Evolutionary conservation across 176 grass and related monocot genomes (phyloP).

Genomic region (Poa pratensis): DNA sequence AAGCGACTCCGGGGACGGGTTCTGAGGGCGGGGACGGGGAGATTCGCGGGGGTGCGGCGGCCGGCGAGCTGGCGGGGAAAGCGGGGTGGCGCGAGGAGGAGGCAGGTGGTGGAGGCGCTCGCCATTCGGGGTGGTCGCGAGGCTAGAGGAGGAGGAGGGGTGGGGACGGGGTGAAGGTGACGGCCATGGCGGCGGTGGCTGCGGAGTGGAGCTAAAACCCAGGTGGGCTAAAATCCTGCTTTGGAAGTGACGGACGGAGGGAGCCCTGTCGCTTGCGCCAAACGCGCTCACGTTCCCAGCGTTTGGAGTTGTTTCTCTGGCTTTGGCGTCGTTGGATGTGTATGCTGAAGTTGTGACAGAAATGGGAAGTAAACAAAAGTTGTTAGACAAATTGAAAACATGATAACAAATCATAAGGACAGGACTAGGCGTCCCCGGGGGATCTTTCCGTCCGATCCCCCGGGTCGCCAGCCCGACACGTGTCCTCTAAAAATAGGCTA

Average conservation of each 20-base stretch:
- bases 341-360: too few species aligned
- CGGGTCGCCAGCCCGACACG: too few species aligned
- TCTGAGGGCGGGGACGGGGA: background rate
- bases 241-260: background rate
- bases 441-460: too few species aligned
- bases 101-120: background rate
- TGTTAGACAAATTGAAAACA: background rate
- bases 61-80: conserved; percentile 33
- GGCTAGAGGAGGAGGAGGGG: conserved; percentile 6
- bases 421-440: too few species aligned
- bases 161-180: background rate
- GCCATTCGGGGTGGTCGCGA: conserved; percentile 22
- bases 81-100: background rate
- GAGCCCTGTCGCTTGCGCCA: background rate
- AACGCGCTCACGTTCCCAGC: background rate
- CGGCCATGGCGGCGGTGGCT: conserved; percentile 33
- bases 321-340: too few species aligned
- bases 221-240: conserved; percentile 26
- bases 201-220: conserved; percentile 45
- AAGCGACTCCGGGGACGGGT: conserved; percentile 40
- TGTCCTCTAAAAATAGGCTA: too few species aligned
- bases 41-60: background rate
- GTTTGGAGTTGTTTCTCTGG: background rate
- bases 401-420: too few species aligned
- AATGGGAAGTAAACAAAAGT: background rate